Base-by-base conservation (phyloP, 1,284 basidiomycete species). In the Violaceomyces palustris region DNA sequence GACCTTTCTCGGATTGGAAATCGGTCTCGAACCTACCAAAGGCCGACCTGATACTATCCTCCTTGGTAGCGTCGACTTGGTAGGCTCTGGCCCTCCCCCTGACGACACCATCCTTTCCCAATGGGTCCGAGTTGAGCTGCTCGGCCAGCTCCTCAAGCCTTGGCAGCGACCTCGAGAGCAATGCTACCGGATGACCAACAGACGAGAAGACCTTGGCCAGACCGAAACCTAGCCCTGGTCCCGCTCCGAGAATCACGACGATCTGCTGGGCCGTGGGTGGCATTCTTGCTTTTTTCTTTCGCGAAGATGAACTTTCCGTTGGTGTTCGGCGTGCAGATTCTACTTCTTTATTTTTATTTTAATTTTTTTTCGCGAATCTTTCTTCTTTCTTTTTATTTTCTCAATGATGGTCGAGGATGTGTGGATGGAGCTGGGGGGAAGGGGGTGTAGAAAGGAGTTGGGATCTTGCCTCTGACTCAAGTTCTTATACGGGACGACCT, bases 111-210 rank as follows among this genome's bases (percentile, higher is more conserved):
- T 38, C 34, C 11, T 35, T 27, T 14, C 40, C 39, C 7, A 41
- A 35, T n/a, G n/a, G n/a, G 5, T 37, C 33, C 8, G 21, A 11
- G 38, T 54, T 59, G 35, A 59, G 47, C 28, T 55, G 50, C 23
- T 39, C 35, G 0, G 56, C 56, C 12, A 59, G 47, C 26, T 42
- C 30, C 19, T 59, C 52, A 12, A 55, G 39, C 12, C 49, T 45
- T 11, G 48, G 48, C 19, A 47, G 48, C 18, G 44, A 39, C 18
- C 56, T 48, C 15, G 52, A 55, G 4, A 59, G 52, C 8, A 59
- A 38, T n/a, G 56, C 56, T 18, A 55, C 52, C 25, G 56, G 52
- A 31, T 59, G 56, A 4, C 56, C 56, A 10, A 46, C 46, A 17
- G 46, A 45, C 15, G 52, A 42, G 11, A 59, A 55, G 24, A 48